Conservation (phyloP, 2,329 filamentous ascomycete species). For the Aspergillus neoniger region DNA sequence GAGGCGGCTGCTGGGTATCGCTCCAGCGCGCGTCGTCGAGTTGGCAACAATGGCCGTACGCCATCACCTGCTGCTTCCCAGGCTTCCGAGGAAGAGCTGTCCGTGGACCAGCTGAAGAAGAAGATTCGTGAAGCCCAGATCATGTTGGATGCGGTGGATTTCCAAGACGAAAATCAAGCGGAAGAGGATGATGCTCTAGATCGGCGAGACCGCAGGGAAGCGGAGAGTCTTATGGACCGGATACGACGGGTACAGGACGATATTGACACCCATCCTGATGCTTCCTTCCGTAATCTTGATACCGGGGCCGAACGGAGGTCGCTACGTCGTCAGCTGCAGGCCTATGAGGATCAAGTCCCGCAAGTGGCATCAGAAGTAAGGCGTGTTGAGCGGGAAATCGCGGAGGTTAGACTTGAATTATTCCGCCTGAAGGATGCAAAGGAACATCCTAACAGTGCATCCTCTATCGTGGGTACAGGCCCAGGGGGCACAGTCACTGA, state of each 20-base stretch:
- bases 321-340: constrained; percentile 86
- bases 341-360: constrained; percentile 83
- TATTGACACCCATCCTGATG: constrained; percentile 86
- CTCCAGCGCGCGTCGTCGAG: constrained; percentile 85
- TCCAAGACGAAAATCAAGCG: constrained; percentile 82
- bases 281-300: constrained; percentile 68
- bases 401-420: constrained; percentile 85
- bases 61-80: constrained; percentile 77
- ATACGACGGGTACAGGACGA: constrained; percentile 92
- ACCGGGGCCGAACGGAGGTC: constrained; percentile 85
- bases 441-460: constrained; percentile 77
- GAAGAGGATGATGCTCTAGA: constrained; percentile 94
- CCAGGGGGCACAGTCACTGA: constrained; percentile 89
- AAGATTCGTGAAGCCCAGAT: constrained; percentile 93
- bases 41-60: constrained; percentile 69
- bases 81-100: constrained; percentile 73
- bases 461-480: constrained; percentile 85
- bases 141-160: constrained; percentile 92
- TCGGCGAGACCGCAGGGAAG: constrained; percentile 83
- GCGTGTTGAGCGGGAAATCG: constrained; percentile 86
- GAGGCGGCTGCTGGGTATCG: constrained; percentile 82
- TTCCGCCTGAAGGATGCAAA: constrained; percentile 95
- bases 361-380: constrained; percentile 90
- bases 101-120: constrained; percentile 85
- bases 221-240: constrained; percentile 89